Evolutionary conservation across 1,284 basidiomycete genomes (phyloP).

Genomic region (Puccinia triticina): DNA sequence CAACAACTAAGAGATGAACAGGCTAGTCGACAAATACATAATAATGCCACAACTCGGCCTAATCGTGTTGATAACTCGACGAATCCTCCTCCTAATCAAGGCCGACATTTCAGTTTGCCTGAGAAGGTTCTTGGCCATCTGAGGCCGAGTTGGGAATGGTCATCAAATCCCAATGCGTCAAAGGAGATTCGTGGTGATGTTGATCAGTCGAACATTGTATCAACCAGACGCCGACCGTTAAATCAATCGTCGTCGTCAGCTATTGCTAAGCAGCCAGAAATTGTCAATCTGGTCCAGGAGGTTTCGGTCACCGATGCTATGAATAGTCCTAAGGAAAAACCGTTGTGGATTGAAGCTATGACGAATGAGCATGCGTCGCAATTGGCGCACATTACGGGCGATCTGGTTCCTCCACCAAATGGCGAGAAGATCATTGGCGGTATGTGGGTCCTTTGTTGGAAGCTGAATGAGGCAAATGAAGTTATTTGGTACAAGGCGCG

Average conservation of each 20-base stretch:
- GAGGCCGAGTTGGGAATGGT: not conserved
- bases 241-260: no score
- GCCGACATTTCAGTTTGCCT: not conserved
- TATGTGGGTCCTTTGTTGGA: slow-evolving; percentile 30
- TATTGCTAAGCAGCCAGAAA: not conserved
- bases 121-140: not conserved
- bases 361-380: not conserved
- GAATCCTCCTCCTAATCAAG: not conserved
- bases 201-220: not conserved
- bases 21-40: no score
- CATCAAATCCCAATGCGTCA: not conserved
- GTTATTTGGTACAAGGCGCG: slow-evolving; percentile 19
- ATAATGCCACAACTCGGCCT: not conserved
- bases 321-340: not conserved
- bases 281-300: not conserved
- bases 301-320: not conserved
- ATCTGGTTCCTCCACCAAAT: slow-evolving; percentile 6
- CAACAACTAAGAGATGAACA: no score
- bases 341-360: slow-evolving; percentile 26
- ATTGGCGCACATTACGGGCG: not conserved
- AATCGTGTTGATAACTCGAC: not conserved
- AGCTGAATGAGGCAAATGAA: slow-evolving; percentile 19
- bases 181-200: no score
- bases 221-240: not conserved
- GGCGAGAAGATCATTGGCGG: slow-evolving; percentile 30